A percentile compares a stretch with the other conserved stretches of the same genome.
These are phyloP conservation scores for Nephelium lappaceum DNA, from an alignment of 345 rosid species.

Conservation along the genomic window DNA sequence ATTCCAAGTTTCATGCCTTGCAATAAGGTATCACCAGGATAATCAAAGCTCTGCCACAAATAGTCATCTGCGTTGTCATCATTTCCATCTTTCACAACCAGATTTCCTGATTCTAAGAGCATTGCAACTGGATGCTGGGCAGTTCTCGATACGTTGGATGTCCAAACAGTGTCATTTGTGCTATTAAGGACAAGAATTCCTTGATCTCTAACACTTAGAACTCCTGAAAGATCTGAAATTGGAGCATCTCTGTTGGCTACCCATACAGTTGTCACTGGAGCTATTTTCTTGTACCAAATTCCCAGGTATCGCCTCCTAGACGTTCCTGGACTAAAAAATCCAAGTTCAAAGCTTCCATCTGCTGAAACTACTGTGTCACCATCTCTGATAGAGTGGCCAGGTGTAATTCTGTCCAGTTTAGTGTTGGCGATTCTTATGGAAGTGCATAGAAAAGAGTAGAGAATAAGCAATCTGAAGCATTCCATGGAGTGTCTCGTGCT, in stretches of 20 bases:
- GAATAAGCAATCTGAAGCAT: neutral
- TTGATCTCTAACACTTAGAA: slow-evolving; percentile 21
- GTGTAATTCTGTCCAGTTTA: slow-evolving; percentile 14
- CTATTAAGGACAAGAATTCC: slow-evolving; percentile 18
- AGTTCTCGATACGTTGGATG: slow-evolving; percentile 27
- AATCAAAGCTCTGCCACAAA: slow-evolving; percentile 59
- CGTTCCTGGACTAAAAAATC: slow-evolving; percentile 32
- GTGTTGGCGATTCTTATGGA: neutral
- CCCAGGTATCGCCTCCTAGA: slow-evolving; percentile 38
- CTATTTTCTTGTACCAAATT: slow-evolving; percentile 45
- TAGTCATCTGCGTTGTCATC: slow-evolving; percentile 2
- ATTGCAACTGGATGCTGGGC: slow-evolving; percentile 29
- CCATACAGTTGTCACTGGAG: slow-evolving; percentile 32
- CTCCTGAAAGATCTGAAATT: slow-evolving; percentile 30
- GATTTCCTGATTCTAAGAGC: slow-evolving; percentile 45
- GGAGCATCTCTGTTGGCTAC: slow-evolving; percentile 49
- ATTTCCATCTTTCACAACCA: slow-evolving; percentile 37
- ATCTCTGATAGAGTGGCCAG: slow-evolving; percentile 13
- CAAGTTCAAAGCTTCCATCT: slow-evolving; percentile 34
- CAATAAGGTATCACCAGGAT: slow-evolving; percentile 44
- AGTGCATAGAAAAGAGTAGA: neutral
- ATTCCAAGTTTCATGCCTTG: slow-evolving; percentile 50
- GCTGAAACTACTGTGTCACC: slow-evolving; percentile 24
- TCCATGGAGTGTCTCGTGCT: neutral
- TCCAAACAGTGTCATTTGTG: slow-evolving; percentile 27